Evolutionary conservation across 202 grass and related monocot genomes (phyloP).

Genomic region (Panicum virgatum): DNA sequence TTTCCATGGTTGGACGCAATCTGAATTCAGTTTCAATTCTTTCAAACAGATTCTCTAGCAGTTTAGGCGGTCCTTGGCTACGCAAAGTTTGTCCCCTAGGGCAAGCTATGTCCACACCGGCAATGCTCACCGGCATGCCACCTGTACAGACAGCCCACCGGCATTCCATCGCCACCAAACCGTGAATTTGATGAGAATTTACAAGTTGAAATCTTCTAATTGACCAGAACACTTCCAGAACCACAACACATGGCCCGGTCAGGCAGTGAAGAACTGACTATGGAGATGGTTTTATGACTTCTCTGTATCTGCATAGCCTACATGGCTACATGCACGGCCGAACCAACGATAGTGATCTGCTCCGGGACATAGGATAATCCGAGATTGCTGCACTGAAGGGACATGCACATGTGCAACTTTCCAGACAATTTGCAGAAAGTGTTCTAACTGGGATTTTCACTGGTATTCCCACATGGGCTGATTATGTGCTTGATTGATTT

Average conservation of each 20-base stretch:
- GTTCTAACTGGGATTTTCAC: conserved; percentile 17
- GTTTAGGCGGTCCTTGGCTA: conserved; percentile 36
- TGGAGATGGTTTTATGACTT: background rate
- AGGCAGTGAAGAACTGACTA: background rate
- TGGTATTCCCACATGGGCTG: background rate
- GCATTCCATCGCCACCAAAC: background rate
- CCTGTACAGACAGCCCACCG: conserved; percentile 8
- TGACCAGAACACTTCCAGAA: conserved; percentile 3
- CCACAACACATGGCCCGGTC: background rate
- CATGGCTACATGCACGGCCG: background rate
- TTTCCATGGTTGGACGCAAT: conserved; percentile 46
- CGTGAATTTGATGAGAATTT: background rate
- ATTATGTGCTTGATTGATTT: background rate
- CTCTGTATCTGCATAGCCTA: background rate
- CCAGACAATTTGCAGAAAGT: conserved; percentile 12
- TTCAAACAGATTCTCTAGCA: too few species aligned
- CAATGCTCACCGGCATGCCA: background rate
- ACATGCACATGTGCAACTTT: conserved; percentile 28
- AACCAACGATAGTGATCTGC: background rate
- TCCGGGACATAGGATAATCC: background rate
- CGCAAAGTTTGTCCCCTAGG: conserved; percentile 30
- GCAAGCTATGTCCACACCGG: conserved; percentile 51
- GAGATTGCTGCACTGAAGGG: background rate
- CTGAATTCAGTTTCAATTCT: conserved; percentile 11
- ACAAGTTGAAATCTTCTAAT: conserved; percentile 2